Percentiles rank a stretch among this genome's conserved stretches.
Conservation (phyloP, 2,329 filamentous ascomycete species). For the Magnaporthiopsis rhizophila region DNA sequence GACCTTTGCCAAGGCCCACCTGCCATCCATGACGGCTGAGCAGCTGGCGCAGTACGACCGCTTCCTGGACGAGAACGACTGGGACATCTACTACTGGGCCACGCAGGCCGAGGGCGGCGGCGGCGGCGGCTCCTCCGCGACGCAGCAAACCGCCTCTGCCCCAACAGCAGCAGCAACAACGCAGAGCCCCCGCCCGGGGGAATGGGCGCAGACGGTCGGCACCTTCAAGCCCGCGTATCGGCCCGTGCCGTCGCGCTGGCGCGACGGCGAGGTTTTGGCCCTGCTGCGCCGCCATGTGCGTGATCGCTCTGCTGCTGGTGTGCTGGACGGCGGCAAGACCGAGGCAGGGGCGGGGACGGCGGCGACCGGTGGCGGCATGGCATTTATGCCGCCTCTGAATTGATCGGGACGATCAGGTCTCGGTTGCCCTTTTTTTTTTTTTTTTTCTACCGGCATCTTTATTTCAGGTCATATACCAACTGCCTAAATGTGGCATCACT, state of each 20-base stretch:
- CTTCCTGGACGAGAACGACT: slow-evolving; percentile 98
- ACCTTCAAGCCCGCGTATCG: slow-evolving; percentile 91
- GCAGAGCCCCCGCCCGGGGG: slow-evolving; percentile 45
- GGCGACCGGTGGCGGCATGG: slow-evolving; percentile 42
- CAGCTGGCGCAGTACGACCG: slow-evolving; percentile 80
- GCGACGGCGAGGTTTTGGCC: slow-evolving; percentile 67
- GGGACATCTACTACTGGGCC: slow-evolving; percentile 99
- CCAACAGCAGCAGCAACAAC: neutral
- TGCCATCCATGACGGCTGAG: slow-evolving; percentile 61
- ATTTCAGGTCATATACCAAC: no score
- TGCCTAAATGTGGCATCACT: neutral
- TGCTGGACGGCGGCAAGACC: slow-evolving; percentile 22
- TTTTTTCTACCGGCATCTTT: no score
- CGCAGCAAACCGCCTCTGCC: slow-evolving; percentile 11
- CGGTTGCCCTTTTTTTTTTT: no score
- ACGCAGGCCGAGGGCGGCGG: slow-evolving; percentile 60
- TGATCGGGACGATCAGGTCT: neutral
- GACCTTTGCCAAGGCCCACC: slow-evolving; percentile 80
- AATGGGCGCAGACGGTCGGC: slow-evolving; percentile 95
- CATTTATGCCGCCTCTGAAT: slow-evolving; percentile 46
- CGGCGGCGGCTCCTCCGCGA: slow-evolving; percentile 12
- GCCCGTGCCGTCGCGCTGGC: slow-evolving; percentile 82
- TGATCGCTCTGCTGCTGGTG: slow-evolving; percentile 55
- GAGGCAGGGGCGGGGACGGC: slow-evolving; percentile 20
- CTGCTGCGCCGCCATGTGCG: slow-evolving; percentile 77